Conservation (phyloP, 768 basidiomycete genomes). For the Suillus hirtellus region DNA sequence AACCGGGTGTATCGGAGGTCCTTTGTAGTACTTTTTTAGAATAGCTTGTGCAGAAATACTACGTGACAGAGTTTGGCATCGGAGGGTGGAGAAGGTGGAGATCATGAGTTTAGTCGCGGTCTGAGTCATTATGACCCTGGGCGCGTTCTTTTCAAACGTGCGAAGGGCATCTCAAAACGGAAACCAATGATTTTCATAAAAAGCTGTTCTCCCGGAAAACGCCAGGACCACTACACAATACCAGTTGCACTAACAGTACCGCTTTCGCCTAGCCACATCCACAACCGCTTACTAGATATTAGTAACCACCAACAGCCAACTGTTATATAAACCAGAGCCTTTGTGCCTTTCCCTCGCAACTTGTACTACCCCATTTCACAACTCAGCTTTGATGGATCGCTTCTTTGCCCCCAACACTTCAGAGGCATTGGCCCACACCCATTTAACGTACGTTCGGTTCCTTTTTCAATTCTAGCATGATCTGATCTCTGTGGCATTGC, state of each 20-base stretch:
- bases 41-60: background rate
- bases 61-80: background rate
- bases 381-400: conserved; percentile 52
- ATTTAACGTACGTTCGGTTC: conserved; percentile 54
- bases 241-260: background rate
- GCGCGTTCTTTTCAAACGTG: background rate
- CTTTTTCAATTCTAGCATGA: conserved; percentile 5
- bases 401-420: conserved; percentile 73
- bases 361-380: background rate
- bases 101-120: background rate
- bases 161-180: background rate
- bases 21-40: background rate
- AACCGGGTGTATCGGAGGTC: background rate
- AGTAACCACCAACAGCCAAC: background rate
- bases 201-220: background rate
- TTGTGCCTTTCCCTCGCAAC: background rate
- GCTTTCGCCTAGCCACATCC: background rate
- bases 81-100: too few species aligned
- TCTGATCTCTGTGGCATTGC: conserved; percentile 21
- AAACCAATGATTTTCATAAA: conserved; percentile 1
- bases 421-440: conserved; percentile 70
- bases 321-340: background rate
- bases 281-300: background rate
- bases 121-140: background rate
- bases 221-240: background rate